Conservation (phyloP, 768 basidiomycete species). For the Amanita muscaria region DNA sequence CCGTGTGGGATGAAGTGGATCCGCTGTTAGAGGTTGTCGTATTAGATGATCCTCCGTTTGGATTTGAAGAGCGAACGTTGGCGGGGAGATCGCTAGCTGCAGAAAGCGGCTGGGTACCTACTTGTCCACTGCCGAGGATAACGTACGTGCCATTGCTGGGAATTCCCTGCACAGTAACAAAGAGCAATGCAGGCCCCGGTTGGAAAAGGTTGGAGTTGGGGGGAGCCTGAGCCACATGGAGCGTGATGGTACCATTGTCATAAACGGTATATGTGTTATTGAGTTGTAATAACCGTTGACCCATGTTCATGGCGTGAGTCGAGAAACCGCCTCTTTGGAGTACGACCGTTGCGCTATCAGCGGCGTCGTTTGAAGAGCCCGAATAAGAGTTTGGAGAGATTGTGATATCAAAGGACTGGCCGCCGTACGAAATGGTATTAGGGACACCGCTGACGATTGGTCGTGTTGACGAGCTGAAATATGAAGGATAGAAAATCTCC, state of each 20-base stretch:
- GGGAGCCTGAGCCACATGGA: slow-evolving; percentile 78
- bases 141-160: slow-evolving; percentile 74
- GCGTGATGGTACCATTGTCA: slow-evolving; percentile 61
- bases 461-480: slow-evolving; percentile 62
- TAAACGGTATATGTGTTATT: slow-evolving; percentile 82
- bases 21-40: slow-evolving; percentile 7
- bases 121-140: slow-evolving; percentile 68
- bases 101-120: slow-evolving; percentile 59
- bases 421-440: slow-evolving; percentile 74
- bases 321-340: slow-evolving; percentile 81
- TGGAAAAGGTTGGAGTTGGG: slow-evolving; percentile 82
- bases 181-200: slow-evolving; percentile 82
- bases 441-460: slow-evolving; percentile 69
- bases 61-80: slow-evolving; percentile 37
- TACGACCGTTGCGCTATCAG: slow-evolving; percentile 66
- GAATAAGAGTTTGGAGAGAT: slow-evolving; percentile 59
- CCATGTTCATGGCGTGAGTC: slow-evolving; percentile 85
- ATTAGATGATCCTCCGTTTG: slow-evolving; percentile 25
- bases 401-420: slow-evolving; percentile 65
- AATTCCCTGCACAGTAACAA: slow-evolving; percentile 76
- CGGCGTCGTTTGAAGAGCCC: slow-evolving; percentile 59
- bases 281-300: slow-evolving; percentile 72
- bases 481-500: slow-evolving; percentile 88
- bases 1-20: slow-evolving; percentile 24
- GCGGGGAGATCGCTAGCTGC: slow-evolving; percentile 38